These are phyloP conservation scores for Cetradonia linearis DNA, from an alignment of 495 filamentous ascomycete species.

Conservation along the genomic window DNA sequence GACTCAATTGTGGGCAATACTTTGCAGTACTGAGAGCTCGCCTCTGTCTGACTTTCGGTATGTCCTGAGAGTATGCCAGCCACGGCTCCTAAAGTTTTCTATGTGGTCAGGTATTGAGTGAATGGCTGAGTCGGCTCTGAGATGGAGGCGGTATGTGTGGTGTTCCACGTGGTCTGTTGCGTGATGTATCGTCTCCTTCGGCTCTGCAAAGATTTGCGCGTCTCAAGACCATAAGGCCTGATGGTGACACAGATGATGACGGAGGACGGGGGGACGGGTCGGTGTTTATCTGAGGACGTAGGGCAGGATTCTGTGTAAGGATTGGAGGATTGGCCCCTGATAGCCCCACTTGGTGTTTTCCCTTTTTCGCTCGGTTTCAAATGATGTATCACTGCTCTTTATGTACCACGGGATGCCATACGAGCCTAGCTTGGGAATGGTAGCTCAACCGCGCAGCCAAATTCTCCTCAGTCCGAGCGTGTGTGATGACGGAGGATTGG, in stretches of 20 bases:
- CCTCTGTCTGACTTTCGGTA: background rate
- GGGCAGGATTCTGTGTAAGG: background rate
- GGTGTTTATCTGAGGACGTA: background rate
- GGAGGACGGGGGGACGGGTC: background rate
- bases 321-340: background rate
- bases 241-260: background rate
- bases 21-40: background rate
- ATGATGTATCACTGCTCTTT: background rate
- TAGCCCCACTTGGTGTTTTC: background rate
- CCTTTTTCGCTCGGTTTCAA: slow-evolving; percentile 1
- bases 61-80: background rate
- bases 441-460: background rate
- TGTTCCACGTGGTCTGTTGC: background rate
- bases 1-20: slow-evolving; percentile 1
- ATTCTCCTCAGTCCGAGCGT: background rate
- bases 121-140: background rate
- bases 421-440: slow-evolving; percentile 4
- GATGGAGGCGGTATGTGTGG: background rate
- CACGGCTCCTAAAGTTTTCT: background rate
- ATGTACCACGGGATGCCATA: slow-evolving; percentile 3
- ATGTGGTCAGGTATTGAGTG: background rate
- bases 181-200: background rate
- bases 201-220: background rate
- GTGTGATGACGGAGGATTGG: background rate
- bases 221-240: background rate